phyloP scores from a whole-genome alignment of 176 grass and related monocot genomes.

The Panicum miliaceum region DNA sequence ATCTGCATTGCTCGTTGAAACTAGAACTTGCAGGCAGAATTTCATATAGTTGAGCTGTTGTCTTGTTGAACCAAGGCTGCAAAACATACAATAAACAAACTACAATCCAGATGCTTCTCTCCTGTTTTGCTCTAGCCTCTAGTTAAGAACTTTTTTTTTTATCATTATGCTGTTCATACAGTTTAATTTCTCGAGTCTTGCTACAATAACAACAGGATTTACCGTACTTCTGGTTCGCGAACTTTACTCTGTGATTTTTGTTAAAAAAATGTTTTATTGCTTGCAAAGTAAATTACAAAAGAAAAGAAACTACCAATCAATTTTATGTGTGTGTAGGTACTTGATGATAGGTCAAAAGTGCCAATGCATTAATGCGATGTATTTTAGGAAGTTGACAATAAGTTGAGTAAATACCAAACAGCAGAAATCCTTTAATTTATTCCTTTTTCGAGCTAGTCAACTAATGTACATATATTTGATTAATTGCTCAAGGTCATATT shows the following conservation, averaged over 20 bases:
- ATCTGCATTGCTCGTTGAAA: neutral
- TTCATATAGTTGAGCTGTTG: neutral
- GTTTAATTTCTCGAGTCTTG: neutral
- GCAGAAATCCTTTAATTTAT: neutral
- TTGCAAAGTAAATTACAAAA: neutral
- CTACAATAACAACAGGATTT: neutral
- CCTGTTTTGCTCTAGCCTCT: neutral
- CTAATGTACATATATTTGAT: neutral
- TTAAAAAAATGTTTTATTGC: neutral
- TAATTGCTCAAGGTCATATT: conserved; percentile 19
- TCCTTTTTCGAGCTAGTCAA: neutral
- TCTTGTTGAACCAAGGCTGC: neutral
- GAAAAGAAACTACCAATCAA: neutral
- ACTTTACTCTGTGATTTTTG: neutral
- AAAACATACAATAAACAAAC: neutral
- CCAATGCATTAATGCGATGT: conserved; percentile 12
- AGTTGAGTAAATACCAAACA: conserved; percentile 19
- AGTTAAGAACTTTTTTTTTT: neutral
- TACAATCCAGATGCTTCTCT: neutral
- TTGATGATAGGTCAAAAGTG: conserved; percentile 14
- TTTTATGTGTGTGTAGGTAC: conserved; percentile 18
- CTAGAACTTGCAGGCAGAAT: conserved; percentile 23
- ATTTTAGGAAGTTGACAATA: conserved; percentile 24
- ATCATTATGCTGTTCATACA: neutral
- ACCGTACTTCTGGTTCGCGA: neutral